Evolutionary conservation across 2,329 filamentous ascomycete genomes (phyloP).

Genomic region (Cladosporium sp.): DNA sequence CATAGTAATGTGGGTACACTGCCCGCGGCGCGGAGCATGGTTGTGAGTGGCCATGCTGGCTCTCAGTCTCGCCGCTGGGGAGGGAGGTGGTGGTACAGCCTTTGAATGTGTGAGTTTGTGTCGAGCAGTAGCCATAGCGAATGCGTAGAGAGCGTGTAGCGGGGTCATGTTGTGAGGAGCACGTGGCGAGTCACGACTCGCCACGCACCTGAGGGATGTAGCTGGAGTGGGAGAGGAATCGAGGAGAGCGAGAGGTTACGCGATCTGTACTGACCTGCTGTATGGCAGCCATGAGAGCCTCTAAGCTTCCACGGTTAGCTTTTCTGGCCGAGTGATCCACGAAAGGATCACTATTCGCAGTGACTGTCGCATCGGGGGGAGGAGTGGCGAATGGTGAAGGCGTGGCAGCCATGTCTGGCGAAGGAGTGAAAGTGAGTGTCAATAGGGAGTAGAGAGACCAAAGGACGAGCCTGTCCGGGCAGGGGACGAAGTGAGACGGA

Average conservation of each 20-base stretch:
- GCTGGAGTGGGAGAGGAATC: not conserved
- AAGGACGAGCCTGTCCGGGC: too few species aligned
- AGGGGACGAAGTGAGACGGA: not conserved
- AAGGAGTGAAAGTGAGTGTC: not conserved
- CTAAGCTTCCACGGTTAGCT: constrained; percentile 12
- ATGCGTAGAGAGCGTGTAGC: not conserved
- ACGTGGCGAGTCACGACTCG: too few species aligned
- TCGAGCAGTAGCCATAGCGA: not conserved
- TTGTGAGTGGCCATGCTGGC: not conserved
- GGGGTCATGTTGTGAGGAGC: not conserved
- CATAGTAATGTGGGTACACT: constrained; percentile 67
- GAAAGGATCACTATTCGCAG: constrained; percentile 1
- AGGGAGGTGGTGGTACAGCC: constrained; percentile 15
- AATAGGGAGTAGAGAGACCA: too few species aligned
- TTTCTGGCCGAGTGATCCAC: constrained; percentile 17
- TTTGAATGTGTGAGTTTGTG: constrained; percentile 16
- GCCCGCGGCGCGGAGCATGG: constrained; percentile 16
- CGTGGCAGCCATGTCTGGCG: not conserved
- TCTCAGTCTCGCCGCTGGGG: not conserved
- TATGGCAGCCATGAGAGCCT: constrained; percentile 20
- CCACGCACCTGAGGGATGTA: too few species aligned
- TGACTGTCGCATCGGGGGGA: not conserved
- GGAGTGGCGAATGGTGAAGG: not conserved
- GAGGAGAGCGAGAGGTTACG: not conserved
- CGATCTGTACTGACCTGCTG: constrained; percentile 19